phyloP scores from a whole-genome alignment of 495 filamentous ascomycete genomes.

The Hypoxylon intermedium region DNA sequence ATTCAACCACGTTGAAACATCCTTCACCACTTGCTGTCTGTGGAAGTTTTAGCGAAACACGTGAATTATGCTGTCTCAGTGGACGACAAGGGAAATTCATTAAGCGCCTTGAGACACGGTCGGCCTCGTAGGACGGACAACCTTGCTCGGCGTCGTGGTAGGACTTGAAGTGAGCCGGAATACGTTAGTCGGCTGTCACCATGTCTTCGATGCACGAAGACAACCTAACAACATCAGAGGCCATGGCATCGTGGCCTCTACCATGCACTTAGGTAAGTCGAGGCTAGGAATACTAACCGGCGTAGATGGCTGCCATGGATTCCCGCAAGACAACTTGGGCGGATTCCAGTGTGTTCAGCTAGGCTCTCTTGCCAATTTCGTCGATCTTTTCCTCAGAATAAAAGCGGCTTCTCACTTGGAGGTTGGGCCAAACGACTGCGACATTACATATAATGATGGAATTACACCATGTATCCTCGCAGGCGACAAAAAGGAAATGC shows the following conservation, averaged over 20 bases:
- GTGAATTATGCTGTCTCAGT: conserved; percentile 8
- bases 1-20: not conserved
- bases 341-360: not conserved
- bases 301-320: not conserved
- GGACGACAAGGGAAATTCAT: not conserved
- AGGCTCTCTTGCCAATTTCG: not conserved
- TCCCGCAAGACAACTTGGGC: not conserved
- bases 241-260: not conserved
- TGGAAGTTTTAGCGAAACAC: no score
- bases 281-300: not conserved
- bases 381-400: not conserved
- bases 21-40: not conserved
- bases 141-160: not conserved
- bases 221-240: not conserved
- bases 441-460: not conserved
- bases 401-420: not conserved
- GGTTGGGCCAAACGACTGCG: not conserved
- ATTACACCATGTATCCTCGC: not conserved
- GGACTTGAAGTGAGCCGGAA: not conserved
- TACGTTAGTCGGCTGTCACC: not conserved
- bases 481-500: not conserved
- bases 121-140: not conserved
- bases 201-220: not conserved
- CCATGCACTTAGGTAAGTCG: not conserved
- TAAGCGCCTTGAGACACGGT: not conserved